Evolutionary conservation across 495 filamentous ascomycete genomes (phyloP).

Genomic region (Penicillium pulvis): DNA sequence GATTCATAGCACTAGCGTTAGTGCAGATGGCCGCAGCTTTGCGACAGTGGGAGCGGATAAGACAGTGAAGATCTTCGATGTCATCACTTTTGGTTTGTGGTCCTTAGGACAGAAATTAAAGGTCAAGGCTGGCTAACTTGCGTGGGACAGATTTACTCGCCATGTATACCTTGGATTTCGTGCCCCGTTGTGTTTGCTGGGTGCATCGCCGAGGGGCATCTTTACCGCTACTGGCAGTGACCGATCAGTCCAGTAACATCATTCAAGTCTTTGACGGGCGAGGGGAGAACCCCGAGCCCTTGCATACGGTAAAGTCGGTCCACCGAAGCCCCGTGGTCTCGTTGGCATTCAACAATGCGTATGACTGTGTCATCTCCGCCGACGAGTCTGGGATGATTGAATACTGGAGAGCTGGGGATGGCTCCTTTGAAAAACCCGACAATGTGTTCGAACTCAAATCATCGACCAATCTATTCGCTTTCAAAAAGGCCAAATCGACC

Average conservation of each 20-base stretch:
- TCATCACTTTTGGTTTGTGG: conserved; percentile 77
- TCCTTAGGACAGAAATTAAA: background rate
- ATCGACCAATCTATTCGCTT: conserved; percentile 91
- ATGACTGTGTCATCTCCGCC: conserved; percentile 84
- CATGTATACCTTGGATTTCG: conserved; percentile 73
- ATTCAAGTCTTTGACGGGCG: conserved; percentile 89
- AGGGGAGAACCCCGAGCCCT: conserved; percentile 70
- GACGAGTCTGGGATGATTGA: conserved; percentile 95
- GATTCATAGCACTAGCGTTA: conserved; percentile 78
- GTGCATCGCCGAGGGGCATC: conserved; percentile 87
- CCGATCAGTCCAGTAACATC: conserved; percentile 68
- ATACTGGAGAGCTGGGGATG: conserved; percentile 81
- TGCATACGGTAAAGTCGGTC: conserved; percentile 73
- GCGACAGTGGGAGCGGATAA: conserved; percentile 85
- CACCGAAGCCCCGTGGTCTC: conserved; percentile 78
- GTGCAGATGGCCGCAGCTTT: conserved; percentile 90
- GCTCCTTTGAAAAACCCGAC: conserved; percentile 84
- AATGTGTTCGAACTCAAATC: conserved; percentile 92
- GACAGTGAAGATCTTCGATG: conserved; percentile 94
- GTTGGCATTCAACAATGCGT: conserved; percentile 86
- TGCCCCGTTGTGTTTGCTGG: conserved; percentile 86
- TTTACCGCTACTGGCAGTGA: conserved; percentile 84
- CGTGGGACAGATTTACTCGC: conserved; percentile 68
- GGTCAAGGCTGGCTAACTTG: conserved; percentile 12
- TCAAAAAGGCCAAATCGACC: conserved; percentile 89